phyloP scores from a whole-genome alignment of 1,284 basidiomycete species.

The Ustilago bromivora region DNA sequence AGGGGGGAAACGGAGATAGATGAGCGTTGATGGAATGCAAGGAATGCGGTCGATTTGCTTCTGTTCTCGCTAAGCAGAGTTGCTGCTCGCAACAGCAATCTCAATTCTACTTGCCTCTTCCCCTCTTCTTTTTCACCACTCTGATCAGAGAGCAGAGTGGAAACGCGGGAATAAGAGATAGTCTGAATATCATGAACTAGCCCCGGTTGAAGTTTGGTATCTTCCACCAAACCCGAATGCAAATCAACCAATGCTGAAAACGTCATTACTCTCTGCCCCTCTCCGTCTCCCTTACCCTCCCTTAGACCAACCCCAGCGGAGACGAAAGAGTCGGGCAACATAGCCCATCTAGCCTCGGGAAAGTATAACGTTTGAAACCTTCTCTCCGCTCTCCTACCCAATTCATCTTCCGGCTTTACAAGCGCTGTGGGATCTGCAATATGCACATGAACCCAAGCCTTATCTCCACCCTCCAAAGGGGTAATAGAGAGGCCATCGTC shows the following conservation, averaged over 20 bases:
- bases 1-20: slow-evolving; percentile 28
- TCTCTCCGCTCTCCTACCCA: slow-evolving; percentile 50
- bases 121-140: neutral
- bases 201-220: slow-evolving; percentile 79
- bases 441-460: slow-evolving; percentile 87
- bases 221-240: slow-evolving; percentile 76
- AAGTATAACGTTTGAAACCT: slow-evolving; percentile 60
- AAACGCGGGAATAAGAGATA: slow-evolving; percentile 79
- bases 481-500: slow-evolving; percentile 92
- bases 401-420: slow-evolving; percentile 79
- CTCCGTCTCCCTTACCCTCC: slow-evolving; percentile 66
- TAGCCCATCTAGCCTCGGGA: slow-evolving; percentile 53
- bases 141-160: slow-evolving; percentile 20
- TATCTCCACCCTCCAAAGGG: slow-evolving; percentile 67
- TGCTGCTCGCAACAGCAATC: slow-evolving; percentile 70
- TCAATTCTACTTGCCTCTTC: slow-evolving; percentile 67
- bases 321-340: slow-evolving; percentile 74
- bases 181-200: slow-evolving; percentile 78
- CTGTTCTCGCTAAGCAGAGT: slow-evolving; percentile 48
- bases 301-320: slow-evolving; percentile 50
- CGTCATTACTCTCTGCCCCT: slow-evolving; percentile 75
- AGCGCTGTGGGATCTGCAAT: slow-evolving; percentile 90
- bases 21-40: slow-evolving; percentile 3
- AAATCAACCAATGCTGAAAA: slow-evolving; percentile 82
- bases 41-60: slow-evolving; percentile 5